Conservation (phyloP, 306 rosid species). For the Fagus crenata region DNA sequence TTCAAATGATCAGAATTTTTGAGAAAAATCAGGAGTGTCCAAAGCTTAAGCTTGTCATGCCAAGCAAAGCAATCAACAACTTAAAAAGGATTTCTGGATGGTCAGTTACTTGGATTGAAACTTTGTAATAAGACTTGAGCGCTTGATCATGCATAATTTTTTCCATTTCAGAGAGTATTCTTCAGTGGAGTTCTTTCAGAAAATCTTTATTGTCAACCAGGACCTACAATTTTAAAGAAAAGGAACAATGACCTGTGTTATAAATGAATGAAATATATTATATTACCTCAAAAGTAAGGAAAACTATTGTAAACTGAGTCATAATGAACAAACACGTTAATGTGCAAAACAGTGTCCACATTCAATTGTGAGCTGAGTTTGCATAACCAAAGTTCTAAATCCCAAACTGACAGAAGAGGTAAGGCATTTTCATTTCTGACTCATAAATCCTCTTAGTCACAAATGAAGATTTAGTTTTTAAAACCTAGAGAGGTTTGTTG, state of each 20-base stretch:
- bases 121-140: conserved; percentile 5
- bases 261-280: neutral
- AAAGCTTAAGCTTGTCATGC: too few relatives aligned
- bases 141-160: neutral
- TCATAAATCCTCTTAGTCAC: neutral
- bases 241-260: conserved; percentile 13
- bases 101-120: too few relatives aligned
- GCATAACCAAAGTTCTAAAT: too few relatives aligned
- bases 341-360: neutral
- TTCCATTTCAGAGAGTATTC: neutral
- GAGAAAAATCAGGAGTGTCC: too few relatives aligned
- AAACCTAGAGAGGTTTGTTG: neutral
- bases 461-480: neutral
- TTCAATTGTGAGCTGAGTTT: neutral
- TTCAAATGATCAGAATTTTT: too few relatives aligned
- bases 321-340: neutral
- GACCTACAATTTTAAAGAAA: conserved; percentile 48
- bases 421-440: neutral
- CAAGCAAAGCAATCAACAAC: too few relatives aligned
- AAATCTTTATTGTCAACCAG: conserved; percentile 88
- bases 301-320: neutral
- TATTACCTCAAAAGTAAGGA: too few relatives aligned
- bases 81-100: too few relatives aligned
- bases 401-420: too few relatives aligned
- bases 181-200: conserved; percentile 65